Evolutionary conservation across 2,329 filamentous ascomycete species (phyloP).

Genomic region (Cordyceps cicadae): DNA sequence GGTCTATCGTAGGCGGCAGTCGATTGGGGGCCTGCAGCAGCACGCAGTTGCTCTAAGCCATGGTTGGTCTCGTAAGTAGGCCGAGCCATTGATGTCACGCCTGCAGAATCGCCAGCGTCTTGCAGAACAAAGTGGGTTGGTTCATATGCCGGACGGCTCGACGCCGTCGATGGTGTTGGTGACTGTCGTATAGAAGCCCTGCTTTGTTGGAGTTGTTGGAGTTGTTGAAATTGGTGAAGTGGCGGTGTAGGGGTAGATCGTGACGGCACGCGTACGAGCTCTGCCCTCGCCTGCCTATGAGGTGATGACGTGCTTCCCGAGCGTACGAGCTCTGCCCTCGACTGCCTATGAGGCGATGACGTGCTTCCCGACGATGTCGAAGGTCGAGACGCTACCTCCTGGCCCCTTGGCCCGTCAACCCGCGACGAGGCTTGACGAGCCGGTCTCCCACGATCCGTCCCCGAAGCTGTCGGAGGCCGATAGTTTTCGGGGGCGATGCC

Average conservation of each 20-base stretch:
- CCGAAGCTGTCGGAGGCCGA: conserved; percentile 40
- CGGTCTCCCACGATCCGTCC: conserved; percentile 28
- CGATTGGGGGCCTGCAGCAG: conserved; percentile 13
- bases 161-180: conserved; percentile 34
- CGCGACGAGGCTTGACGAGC: conserved; percentile 20
- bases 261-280: conserved; percentile 21
- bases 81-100: conserved; percentile 22
- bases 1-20: conserved; percentile 32
- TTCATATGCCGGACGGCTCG: conserved; percentile 33
- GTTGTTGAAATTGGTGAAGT: conserved; percentile 20
- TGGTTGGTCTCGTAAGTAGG: conserved; percentile 39
- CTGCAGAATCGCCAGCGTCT: conserved; percentile 21
- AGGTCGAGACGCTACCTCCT: conserved; percentile 35
- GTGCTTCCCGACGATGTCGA: conserved; percentile 41
- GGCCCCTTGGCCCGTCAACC: conserved; percentile 22
- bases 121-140: conserved; percentile 32
- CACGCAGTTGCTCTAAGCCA: conserved; percentile 15
- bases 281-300: neutral
- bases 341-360: conserved; percentile 39
- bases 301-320: too few relatives aligned
- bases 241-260: conserved; percentile 44
- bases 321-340: conserved; percentile 18
- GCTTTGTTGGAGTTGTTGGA: conserved; percentile 20
- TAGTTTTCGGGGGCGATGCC: conserved; percentile 60
- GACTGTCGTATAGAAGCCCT: conserved; percentile 27